Percentiles rank a stretch among this genome's conserved stretches.
Evolutionary conservation across 768 basidiomycete species (phyloP).

Genomic region (Tubosaeta brunneosetosa): DNA sequence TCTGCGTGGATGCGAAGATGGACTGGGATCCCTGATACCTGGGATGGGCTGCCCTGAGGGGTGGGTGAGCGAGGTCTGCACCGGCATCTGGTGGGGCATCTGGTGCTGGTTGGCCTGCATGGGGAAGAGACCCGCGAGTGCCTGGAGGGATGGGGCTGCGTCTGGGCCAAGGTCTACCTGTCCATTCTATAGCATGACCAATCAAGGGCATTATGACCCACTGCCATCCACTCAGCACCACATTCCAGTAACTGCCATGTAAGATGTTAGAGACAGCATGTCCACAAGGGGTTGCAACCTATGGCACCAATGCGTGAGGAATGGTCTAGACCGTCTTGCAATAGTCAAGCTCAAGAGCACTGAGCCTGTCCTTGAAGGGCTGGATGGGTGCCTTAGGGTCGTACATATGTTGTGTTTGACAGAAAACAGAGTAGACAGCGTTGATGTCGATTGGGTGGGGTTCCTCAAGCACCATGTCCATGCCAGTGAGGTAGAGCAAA

Average conservation of each 20-base stretch:
- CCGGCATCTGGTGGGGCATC: too few relatives aligned
- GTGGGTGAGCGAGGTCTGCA: conserved; percentile 23
- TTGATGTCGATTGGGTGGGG: conserved; percentile 46
- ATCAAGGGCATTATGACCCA: conserved; percentile 26
- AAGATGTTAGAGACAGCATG: neutral
- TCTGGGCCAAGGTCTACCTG: conserved; percentile 56
- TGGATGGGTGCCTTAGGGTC: conserved; percentile 67
- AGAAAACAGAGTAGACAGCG: conserved; percentile 54
- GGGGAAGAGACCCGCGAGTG: conserved; percentile 40
- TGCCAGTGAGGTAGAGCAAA: conserved; percentile 50
- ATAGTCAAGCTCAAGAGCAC: conserved; percentile 59
- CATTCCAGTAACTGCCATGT: conserved; percentile 24
- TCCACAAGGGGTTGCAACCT: neutral
- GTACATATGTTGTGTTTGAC: conserved; percentile 61
- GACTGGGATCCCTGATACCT: too few relatives aligned
- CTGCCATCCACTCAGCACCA: conserved; percentile 25
- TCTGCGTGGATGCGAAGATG: conserved; percentile 67
- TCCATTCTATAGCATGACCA: conserved; percentile 36
- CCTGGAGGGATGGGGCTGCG: conserved; percentile 54
- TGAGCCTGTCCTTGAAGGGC: conserved; percentile 53
- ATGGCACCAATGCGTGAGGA: conserved; percentile 61
- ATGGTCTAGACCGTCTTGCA: conserved; percentile 72
- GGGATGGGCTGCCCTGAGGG: too few relatives aligned
- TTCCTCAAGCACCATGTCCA: conserved; percentile 62
- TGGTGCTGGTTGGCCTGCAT: conserved; percentile 22